Base-by-base conservation (phyloP, 192 early-diverging fungal species). In the Coemansia sp. region DNA sequence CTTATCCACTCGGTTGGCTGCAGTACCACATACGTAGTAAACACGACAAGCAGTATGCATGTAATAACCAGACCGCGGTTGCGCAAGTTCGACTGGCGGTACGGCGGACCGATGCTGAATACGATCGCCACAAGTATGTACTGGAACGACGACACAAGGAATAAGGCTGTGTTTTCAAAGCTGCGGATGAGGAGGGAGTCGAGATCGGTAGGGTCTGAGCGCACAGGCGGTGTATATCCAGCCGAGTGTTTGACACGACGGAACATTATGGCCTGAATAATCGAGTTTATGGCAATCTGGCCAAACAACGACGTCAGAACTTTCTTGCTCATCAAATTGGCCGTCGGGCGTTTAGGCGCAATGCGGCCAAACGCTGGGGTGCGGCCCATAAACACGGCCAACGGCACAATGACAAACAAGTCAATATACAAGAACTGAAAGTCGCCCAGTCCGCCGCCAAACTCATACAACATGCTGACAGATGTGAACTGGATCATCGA, bases 391-490 rank as follows among this genome's bases (percentile, higher is more conserved):
- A 88, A 86, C 19, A 94, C 83, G 0, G 92, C 92, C 52, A 92
- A 79, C 0, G 93, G 93, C 45, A 99, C 76, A 58, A 98, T 98
- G 51, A 99, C 79, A 51, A 91, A 87, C 19, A 97, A 69, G 71
- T 98, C 97, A 60, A 99, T 93, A 73, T 89, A 98, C 65, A 98
- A 73, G 76, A 97, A 99, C 86, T 97, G 94, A 66, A 93, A 92
- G 69, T 99, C 94, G 24, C 91, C 93, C 65, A 99, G 76, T 60
- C 94, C 94, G 56, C 87, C 87, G 27, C 83, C 93, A 74, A 94
- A 90, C 17, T 86, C 75, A 81, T 98, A 97, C 62, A 99, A 70
- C 23, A 99, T 77, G 54, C 90, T 92, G 45, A 99, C 96, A 5
- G 93, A 88, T 1, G 92, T 94, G 66, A 95, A 98, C 68, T 99